Evolutionary conservation across 2,329 filamentous ascomycete species (phyloP).

Genomic region (Endothia cerciana): DNA sequence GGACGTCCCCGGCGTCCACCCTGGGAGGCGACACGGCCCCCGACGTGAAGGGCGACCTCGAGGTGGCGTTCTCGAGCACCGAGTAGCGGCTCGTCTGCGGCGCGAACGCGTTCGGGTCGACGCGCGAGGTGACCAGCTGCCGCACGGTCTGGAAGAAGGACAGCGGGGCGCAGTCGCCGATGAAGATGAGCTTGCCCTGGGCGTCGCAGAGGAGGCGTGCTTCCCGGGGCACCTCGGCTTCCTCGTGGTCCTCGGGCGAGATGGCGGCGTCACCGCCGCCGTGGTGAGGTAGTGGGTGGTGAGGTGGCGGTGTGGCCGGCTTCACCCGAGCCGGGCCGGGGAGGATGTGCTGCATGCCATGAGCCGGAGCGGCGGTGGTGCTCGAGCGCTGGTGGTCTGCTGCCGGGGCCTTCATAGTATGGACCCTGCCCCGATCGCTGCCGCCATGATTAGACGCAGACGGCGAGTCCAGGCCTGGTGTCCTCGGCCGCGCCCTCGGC

Average conservation of each 20-base stretch:
- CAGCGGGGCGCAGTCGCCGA: conserved; percentile 59
- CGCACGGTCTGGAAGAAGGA: conserved; percentile 60
- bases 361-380: conserved; percentile 17
- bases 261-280: conserved; percentile 39
- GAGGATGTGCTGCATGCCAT: neutral
- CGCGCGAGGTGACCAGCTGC: conserved; percentile 52
- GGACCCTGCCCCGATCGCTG: conserved; percentile 11
- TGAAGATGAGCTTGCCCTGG: conserved; percentile 58
- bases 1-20: conserved; percentile 36
- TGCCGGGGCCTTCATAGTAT: conserved; percentile 13
- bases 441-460: conserved; percentile 19
- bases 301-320: neutral
- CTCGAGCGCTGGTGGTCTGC: conserved; percentile 14
- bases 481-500: conserved; percentile 31
- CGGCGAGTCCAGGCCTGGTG: conserved; percentile 29
- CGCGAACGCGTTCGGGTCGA: conserved; percentile 55
- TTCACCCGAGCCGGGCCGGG: neutral
- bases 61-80: conserved; percentile 51
- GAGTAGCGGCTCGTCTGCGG: conserved; percentile 55
- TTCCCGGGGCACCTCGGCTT: conserved; percentile 58
- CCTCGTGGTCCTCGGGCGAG: conserved; percentile 42
- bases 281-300: neutral
- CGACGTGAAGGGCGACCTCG: conserved; percentile 41
- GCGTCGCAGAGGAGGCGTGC: conserved; percentile 56
- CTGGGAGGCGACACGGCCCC: conserved; percentile 33